Percentiles rank a stretch among this genome's conserved stretches.
phyloP scores from a whole-genome alignment of 2,329 filamentous ascomycete species.

The Aspergillus puulaauensis region DNA sequence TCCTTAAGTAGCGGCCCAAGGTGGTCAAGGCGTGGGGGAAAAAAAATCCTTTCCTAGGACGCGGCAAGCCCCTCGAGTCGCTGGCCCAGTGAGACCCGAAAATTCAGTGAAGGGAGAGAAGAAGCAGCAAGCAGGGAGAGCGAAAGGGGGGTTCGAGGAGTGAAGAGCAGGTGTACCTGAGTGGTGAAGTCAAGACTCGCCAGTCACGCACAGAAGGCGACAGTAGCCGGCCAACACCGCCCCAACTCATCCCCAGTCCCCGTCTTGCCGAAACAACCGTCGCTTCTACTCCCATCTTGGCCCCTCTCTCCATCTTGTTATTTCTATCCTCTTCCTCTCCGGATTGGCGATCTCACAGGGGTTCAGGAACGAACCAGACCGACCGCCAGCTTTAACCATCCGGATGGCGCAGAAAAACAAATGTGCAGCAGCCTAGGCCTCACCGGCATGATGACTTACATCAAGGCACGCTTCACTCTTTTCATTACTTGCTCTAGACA shows the following conservation, averaged over 20 bases:
- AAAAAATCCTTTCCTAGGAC: slow-evolving; percentile 2
- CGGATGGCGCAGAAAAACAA: slow-evolving; percentile 6
- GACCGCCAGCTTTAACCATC: not conserved
- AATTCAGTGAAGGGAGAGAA: not conserved
- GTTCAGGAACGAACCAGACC: no score
- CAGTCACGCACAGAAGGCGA: slow-evolving; percentile 5
- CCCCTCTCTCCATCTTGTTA: not conserved
- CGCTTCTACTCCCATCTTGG: not conserved
- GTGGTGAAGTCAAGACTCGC: slow-evolving; percentile 17
- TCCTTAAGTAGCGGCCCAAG: slow-evolving; percentile 3
- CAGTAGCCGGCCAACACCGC: slow-evolving; percentile 6
- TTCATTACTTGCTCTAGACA: no score
- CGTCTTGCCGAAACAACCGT: not conserved
- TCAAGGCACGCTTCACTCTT: not conserved
- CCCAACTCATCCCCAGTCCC: not conserved
- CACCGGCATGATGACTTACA: slow-evolving; percentile 9
- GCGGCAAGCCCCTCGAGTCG: not conserved
- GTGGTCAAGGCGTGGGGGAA: not conserved
- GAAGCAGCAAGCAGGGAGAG: not conserved
- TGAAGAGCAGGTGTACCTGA: not conserved
- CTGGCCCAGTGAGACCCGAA: not conserved
- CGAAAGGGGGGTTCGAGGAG: not conserved
- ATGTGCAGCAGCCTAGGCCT: not conserved
- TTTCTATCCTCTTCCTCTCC: not conserved
- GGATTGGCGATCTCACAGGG: not conserved